Conservation (phyloP, 352 stramenopile genomes). For the Pythium phragmiticola region DNA sequence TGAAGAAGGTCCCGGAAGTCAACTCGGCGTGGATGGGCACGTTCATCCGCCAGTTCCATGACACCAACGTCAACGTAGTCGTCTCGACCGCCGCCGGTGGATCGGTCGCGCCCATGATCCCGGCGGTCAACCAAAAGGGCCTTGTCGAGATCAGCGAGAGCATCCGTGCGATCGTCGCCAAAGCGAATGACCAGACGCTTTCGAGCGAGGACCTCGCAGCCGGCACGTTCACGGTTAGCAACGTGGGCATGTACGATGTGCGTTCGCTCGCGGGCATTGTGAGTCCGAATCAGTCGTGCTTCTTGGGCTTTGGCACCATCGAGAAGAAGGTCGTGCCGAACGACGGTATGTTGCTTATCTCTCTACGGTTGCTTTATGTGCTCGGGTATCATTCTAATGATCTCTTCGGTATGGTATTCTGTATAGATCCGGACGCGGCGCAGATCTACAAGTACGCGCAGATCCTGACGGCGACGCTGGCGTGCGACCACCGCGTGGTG, state of each 20-base stretch:
- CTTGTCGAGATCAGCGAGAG: slow-evolving; percentile 90
- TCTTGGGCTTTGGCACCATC: slow-evolving; percentile 93
- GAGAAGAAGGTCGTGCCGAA: slow-evolving; percentile 95
- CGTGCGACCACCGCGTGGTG: slow-evolving; percentile 97
- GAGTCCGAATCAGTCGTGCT: slow-evolving; percentile 89
- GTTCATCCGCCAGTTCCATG: slow-evolving; percentile 95
- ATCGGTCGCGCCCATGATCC: slow-evolving; percentile 97
- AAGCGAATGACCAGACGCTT: slow-evolving; percentile 43
- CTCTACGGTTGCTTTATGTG: neutral
- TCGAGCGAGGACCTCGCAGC: slow-evolving; percentile 55
- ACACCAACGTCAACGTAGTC: slow-evolving; percentile 94
- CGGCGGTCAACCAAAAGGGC: slow-evolving; percentile 86
- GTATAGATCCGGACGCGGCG: slow-evolving; percentile 58
- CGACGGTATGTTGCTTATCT: slow-evolving; percentile 37
- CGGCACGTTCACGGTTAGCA: slow-evolving; percentile 96
- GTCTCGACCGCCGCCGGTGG: slow-evolving; percentile 62
- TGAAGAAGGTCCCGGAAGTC: slow-evolving; percentile 95
- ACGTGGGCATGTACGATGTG: slow-evolving; percentile 97
- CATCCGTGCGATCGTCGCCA: slow-evolving; percentile 66
- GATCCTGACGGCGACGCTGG: slow-evolving; percentile 95
- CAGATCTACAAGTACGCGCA: slow-evolving; percentile 90
- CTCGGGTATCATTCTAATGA: slow-evolving; percentile 1
- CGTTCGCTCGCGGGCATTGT: slow-evolving; percentile 95
- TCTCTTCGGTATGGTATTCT: slow-evolving; percentile 20
- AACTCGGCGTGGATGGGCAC: slow-evolving; percentile 86